Evolutionary conservation across 106 monocot species (phyloP).

Genomic region (Dioscorea zingiberensis): DNA sequence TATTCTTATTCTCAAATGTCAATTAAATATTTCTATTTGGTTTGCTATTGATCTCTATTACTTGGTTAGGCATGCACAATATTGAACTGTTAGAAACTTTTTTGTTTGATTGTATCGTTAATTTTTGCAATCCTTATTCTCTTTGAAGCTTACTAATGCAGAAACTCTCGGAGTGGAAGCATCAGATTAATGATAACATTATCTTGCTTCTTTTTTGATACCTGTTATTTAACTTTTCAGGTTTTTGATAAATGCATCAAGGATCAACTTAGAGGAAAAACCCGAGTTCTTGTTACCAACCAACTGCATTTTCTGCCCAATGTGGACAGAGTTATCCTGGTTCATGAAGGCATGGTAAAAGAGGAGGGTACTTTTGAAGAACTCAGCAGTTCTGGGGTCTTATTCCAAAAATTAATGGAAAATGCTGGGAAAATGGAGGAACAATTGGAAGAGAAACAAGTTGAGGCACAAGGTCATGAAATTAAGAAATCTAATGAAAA

Average conservation of each 20-base stretch:
- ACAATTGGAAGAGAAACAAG: constrained; percentile 45
- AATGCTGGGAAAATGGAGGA: constrained; percentile 99
- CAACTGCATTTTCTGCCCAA: constrained; percentile 96
- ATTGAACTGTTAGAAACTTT: too few relatives aligned
- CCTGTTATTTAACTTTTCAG: constrained; percentile 29
- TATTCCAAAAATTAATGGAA: constrained; percentile 97
- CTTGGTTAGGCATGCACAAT: too few relatives aligned
- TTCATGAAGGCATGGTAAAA: constrained; percentile 94
- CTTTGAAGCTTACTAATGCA: too few relatives aligned
- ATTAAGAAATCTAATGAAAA: constrained; percentile 29
- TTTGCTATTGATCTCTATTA: too few relatives aligned
- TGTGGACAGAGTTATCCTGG: constrained; percentile 81
- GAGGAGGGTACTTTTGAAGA: constrained; percentile 97
- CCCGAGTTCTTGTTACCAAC: constrained; percentile 97
- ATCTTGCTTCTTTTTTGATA: neutral
- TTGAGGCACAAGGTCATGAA: constrained; percentile 20
- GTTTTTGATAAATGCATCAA: constrained; percentile 98
- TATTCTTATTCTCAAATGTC: too few relatives aligned
- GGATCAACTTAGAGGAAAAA: constrained; percentile 80
- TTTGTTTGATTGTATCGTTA: too few relatives aligned
- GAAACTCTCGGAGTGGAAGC: too few relatives aligned
- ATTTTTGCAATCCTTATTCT: too few relatives aligned
- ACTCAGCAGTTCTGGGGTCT: constrained; percentile 52
- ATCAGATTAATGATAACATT: neutral
- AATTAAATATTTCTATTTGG: too few relatives aligned